A percentile compares a stretch with the other conserved stretches of the same genome.
phyloP scores from a whole-genome alignment of 148 eudicot genomes.

The Rhododendron kiyosumense region DNA sequence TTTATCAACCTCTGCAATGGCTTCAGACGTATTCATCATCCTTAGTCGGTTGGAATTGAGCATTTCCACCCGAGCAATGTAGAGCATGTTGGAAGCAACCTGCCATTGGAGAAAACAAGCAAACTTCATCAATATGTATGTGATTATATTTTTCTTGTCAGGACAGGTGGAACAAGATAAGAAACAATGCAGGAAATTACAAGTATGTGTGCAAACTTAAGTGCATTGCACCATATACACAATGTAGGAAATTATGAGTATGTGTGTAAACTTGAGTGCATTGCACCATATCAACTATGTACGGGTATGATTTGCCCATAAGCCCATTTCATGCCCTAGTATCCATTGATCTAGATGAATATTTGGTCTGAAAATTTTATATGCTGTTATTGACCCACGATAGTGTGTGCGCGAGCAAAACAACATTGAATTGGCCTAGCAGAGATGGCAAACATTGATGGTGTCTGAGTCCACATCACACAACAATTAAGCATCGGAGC shows the following conservation, averaged over 20 bases:
- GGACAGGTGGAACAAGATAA: neutral
- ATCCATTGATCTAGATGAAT: neutral
- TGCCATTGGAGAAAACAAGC: slow-evolving; percentile 24
- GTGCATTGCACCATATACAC: neutral
- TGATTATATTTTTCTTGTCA: neutral
- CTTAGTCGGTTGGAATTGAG: slow-evolving; percentile 32
- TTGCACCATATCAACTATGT: neutral
- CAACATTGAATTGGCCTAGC: neutral
- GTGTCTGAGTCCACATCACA: neutral
- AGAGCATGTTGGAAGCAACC: slow-evolving; percentile 73
- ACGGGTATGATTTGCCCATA: neutral
- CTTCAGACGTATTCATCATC: slow-evolving; percentile 38
- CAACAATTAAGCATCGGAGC: neutral
- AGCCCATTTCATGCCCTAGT: neutral
- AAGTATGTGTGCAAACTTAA: neutral
- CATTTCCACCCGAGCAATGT: slow-evolving; percentile 61
- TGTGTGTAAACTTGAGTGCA: neutral
- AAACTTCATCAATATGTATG: neutral
- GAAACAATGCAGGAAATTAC: neutral
- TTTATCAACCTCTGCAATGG: slow-evolving; percentile 48
- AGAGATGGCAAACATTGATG: neutral
- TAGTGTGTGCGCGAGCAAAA: neutral
- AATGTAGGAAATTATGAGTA: neutral
- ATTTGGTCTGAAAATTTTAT: neutral
- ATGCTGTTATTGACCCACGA: neutral